Evolutionary conservation across 768 basidiomycete species (phyloP).

Genomic region (Amanita fuliginea): DNA sequence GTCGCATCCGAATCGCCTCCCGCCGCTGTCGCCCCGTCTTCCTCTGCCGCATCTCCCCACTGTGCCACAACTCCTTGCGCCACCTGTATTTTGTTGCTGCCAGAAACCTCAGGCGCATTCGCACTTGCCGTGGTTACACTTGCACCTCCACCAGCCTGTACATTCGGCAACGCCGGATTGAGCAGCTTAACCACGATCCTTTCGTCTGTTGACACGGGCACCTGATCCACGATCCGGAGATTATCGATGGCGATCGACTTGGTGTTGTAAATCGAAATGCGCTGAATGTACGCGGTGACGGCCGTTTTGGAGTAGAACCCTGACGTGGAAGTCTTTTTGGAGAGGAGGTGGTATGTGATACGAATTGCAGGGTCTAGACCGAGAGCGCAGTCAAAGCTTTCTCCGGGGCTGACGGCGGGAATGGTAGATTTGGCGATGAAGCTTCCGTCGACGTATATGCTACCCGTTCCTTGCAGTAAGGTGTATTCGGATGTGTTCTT

Average conservation of each 20-base stretch:
- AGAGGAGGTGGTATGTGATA: slow-evolving; percentile 24
- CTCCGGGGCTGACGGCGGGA: slow-evolving; percentile 23
- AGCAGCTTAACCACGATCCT: slow-evolving; percentile 20
- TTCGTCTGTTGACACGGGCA: slow-evolving; percentile 23
- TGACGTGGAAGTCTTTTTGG: slow-evolving; percentile 20
- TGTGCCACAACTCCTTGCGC: slow-evolving; percentile 16
- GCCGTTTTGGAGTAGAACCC: slow-evolving; percentile 24
- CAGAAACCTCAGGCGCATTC: background rate
- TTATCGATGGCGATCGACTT: slow-evolving; percentile 15
- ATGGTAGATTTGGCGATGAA: slow-evolving; percentile 25
- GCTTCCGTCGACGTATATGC: slow-evolving; percentile 30
- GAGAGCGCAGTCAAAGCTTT: slow-evolving; percentile 28
- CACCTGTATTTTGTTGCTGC: slow-evolving; percentile 12
- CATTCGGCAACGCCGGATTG: slow-evolving; percentile 13
- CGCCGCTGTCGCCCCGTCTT: background rate
- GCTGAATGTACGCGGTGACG: slow-evolving; percentile 20
- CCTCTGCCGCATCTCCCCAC: slow-evolving; percentile 17
- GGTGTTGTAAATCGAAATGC: slow-evolving; percentile 26
- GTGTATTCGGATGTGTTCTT: slow-evolving; percentile 28
- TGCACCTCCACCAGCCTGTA: background rate
- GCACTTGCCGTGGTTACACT: too few relatives aligned
- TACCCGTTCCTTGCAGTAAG: slow-evolving; percentile 22
- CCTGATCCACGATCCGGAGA: slow-evolving; percentile 24
- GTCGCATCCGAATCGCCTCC: slow-evolving; percentile 15
- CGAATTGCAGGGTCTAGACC: slow-evolving; percentile 29